Base-by-base conservation (phyloP, 2,329 filamentous ascomycete species). In the Spiromastix sp. region DNA sequence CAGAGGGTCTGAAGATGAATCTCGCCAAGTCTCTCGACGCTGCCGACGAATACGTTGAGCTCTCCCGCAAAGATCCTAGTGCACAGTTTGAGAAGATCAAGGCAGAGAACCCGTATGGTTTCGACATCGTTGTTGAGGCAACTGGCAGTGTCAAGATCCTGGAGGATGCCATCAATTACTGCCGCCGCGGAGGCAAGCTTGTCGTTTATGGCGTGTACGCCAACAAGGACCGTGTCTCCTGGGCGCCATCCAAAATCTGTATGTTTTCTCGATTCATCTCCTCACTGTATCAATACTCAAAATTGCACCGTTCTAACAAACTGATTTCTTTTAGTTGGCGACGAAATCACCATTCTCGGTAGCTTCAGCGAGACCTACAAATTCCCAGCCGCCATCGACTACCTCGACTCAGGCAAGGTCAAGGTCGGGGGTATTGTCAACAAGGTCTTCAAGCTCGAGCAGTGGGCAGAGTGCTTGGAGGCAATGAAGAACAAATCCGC, bases 281-380 rank as follows among this genome's bases (percentile, higher is more conserved):
- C 17, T 43, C 10, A 12, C 16, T 13, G 2, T 24, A 7, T 24
- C 21, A 24, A 24, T 9, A 16, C 15, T 9, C 26, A n/a, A 21
- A 24, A 15, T 18, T 34, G 25, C 19, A 22, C 16, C 18, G 21
- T 29, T 22, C 41, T 48, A 30, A 48, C 38, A 20, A 2, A 4
- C 35, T 39, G 5, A 13, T 30, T 26, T 25, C 8, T 63, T 46
- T 2, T 32, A 59, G 57, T 64, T 27, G 66, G 66, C 27, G 66
- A 72, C 43, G 79, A 84, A 56, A 80, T 85, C 47, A 82, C 77
- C 45, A 81, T 85, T 46, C 63, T 84, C 36, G 79, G 79, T 17
- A 79, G 74, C 34, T 85, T 84, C 63, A 81, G 75, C 31, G 79
- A 83, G 57, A 80, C 77, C 16, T 80, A 77, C 60, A 81, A 79